phyloP scores from a whole-genome alignment of 164 flowering plant species.

The Kalanchoe fedtschenkoi region DNA sequence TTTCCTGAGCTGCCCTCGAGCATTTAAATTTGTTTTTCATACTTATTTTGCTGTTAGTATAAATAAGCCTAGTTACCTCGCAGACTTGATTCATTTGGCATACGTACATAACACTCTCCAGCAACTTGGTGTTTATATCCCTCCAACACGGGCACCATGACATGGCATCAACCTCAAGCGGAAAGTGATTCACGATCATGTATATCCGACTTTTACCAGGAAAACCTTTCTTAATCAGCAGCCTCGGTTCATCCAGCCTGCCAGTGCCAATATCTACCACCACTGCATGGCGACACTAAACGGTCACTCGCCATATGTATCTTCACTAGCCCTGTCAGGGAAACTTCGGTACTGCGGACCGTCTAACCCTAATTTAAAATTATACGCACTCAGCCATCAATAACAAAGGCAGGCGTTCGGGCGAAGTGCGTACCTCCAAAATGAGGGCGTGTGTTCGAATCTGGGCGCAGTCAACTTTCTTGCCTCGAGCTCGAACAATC shows the following conservation, averaged over 20 bases:
- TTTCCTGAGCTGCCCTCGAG: not conserved
- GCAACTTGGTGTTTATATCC: not conserved
- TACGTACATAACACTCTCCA: not conserved
- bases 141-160: constrained; percentile 11
- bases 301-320: constrained; percentile 37
- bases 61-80: not conserved
- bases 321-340: constrained; percentile 28
- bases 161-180: constrained; percentile 8
- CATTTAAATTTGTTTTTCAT: no score
- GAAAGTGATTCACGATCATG: constrained; percentile 6
- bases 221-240: constrained; percentile 15
- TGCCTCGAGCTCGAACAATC: no score
- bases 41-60: not conserved
- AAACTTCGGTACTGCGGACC: constrained; percentile 36
- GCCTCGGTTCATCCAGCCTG: constrained; percentile 2
- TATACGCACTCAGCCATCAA: no score
- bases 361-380: no score
- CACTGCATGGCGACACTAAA: constrained; percentile 35
- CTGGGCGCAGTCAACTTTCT: no score
- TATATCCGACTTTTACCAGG: constrained; percentile 10
- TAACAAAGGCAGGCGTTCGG: constrained; percentile 32
- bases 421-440: constrained; percentile 17
- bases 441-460: no score
- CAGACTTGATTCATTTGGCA: not conserved
- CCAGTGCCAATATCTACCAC: constrained; percentile 13